phyloP scores from a whole-genome alignment of 768 basidiomycete genomes.

The Leccinum subtestaceum region DNA sequence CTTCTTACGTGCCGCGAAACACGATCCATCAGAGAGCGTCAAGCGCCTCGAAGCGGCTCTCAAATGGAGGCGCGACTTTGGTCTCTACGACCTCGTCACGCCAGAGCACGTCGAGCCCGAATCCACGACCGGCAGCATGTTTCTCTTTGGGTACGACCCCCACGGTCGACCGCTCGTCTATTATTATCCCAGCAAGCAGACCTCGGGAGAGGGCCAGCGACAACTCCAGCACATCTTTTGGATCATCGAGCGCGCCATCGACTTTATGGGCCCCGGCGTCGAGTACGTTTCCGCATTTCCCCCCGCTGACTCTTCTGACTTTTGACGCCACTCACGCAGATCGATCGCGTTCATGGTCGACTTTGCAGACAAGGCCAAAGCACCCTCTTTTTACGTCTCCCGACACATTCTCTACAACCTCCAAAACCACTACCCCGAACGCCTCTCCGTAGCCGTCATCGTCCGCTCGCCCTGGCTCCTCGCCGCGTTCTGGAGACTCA shows the following conservation, averaged over 20 bases:
- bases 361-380: constrained; percentile 71
- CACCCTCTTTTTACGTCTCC: constrained; percentile 39
- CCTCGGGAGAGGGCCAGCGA: constrained; percentile 63
- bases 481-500: constrained; percentile 71
- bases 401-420: constrained; percentile 56
- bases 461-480: constrained; percentile 78
- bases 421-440: neutral
- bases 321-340: neutral
- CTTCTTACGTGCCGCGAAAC: constrained; percentile 78
- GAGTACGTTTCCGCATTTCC: neutral
- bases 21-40: constrained; percentile 57
- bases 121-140: constrained; percentile 78
- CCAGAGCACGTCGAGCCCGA: constrained; percentile 71
- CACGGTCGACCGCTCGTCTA: constrained; percentile 66
- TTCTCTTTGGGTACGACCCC: constrained; percentile 74
- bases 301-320: neutral
- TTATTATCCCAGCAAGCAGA: constrained; percentile 68
- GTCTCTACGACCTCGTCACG: constrained; percentile 60
- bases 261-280: constrained; percentile 57
- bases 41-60: constrained; percentile 69
- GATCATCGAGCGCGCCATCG: constrained; percentile 69
- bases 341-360: constrained; percentile 59
- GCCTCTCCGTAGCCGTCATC: constrained; percentile 39
- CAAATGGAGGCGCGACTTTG: constrained; percentile 78
- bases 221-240: constrained; percentile 46